These are phyloP conservation scores for Barbatosphaeria neglecta DNA, from an alignment of 495 filamentous ascomycete species.

Conservation along the genomic window DNA sequence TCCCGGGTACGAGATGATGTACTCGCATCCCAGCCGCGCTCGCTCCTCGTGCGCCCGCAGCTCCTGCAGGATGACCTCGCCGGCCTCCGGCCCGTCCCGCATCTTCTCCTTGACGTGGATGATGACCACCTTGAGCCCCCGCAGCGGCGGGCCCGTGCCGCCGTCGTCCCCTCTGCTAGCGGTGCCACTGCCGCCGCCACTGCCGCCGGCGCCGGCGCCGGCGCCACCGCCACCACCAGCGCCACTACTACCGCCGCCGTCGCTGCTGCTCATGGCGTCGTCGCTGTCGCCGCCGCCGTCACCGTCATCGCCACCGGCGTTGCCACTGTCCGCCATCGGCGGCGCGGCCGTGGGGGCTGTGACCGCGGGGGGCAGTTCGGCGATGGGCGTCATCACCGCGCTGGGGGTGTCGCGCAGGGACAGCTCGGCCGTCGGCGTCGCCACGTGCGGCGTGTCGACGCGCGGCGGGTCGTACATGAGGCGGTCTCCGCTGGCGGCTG, in stretches of 20 bases:
- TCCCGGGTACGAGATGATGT: constrained; percentile 53
- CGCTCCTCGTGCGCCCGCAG: constrained; percentile 48
- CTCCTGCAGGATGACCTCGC: constrained; percentile 56
- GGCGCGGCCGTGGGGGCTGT: constrained; percentile 1
- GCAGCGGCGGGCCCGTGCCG: constrained; percentile 15
- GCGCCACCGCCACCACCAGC: background rate
- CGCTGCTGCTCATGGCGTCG: too few species aligned
- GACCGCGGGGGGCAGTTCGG: background rate
- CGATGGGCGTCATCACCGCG: constrained; percentile 8
- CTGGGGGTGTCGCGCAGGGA: constrained; percentile 12
- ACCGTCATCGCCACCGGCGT: background rate
- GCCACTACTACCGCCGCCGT: background rate
- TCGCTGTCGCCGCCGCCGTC: background rate
- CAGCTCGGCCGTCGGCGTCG: constrained; percentile 25
- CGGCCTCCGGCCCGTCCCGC: constrained; percentile 45
- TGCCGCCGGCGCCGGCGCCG: constrained; percentile 3
- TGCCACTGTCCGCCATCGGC: constrained; percentile 4
- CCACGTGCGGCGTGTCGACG: constrained; percentile 21
- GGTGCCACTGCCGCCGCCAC: background rate
- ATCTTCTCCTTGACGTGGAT: constrained; percentile 76
- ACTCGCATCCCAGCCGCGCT: constrained; percentile 63
- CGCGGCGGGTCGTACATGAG: constrained; percentile 13
- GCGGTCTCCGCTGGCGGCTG: background rate
- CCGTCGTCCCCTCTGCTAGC: background rate
- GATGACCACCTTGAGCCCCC: constrained; percentile 53